Base-by-base conservation (phyloP, 306 rosid species). In the Quercus rubra region DNA sequence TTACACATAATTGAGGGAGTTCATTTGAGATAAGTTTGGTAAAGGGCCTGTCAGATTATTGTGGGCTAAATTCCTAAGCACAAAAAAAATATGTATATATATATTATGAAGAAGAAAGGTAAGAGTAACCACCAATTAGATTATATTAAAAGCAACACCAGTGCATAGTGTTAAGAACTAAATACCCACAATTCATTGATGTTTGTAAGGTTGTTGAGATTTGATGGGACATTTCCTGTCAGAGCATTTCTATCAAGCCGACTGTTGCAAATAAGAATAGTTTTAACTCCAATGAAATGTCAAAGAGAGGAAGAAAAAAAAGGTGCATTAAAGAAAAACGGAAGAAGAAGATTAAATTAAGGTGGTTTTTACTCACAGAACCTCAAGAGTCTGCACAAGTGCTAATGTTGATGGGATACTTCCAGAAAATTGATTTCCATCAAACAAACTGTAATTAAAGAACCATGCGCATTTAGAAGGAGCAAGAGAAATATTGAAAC, bases 191-290 rank as follows among this genome's bases (percentile, higher is more conserved):
- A 74, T 89, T 91, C 96, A 78, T 79, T 87, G 87, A 93, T 58
- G 79, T 76, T 76, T 21, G 82, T 84, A 73, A 95, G 96, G 80
- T 88, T 90, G 74, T 69, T 87, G 87, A 95, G 90, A 88, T 86
- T 79, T 71, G 91, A 58, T 10, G 99, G 94, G 64, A 93, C 92
- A 31, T 73, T 76, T 80, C 97, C 98, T 2, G 82, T 64, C 64
- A 95, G 86, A 63, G 58, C 80, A 84, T 95, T 95, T 85, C 97
- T 89, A 83, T 95, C 99, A 31, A 95, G 98, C 78, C 99, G 98
- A 2, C 99, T 95, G 96, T 84, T 67, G 57, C 79, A 81, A 72
- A 78, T 78, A 66, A 55, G 75, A 84, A 81, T 33, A 38, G 58
- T 68, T 69, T 71, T 71, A 41, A 52, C 59, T 76, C 74, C 43